Evolutionary conservation across 306 rosid species (phyloP), one percentile per base, ranked within the genome.

Genomic region (Sesbania bispinosa): DNA sequence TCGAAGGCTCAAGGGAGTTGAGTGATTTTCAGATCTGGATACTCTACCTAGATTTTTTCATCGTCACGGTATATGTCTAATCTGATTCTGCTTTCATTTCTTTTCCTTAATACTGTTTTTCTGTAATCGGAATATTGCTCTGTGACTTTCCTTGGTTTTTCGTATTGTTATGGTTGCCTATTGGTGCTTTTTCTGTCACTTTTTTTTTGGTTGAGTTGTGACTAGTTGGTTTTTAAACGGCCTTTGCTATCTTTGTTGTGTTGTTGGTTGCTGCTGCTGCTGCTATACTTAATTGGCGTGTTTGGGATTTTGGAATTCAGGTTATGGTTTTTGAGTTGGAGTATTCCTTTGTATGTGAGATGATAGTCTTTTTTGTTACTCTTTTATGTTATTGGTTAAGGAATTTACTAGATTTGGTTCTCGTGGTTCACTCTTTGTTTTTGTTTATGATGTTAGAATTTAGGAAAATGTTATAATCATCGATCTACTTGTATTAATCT

Each of bases 21-120:
- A 53, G 59, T 47, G 42, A 10, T 61, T 73, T 26, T 13, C 64
- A 81, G 82, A 81, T 81, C 80, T 61, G 77, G 67, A 46, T 18
- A 36, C 67, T n/a, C 38, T 11, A 10, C 70, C 21, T 4, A 5
- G 14, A 29, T 43, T 79, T 35, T 5, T 14, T 45, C 55, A n/a
- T 71, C 55, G n/a, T 19, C 21, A 11, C 46, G 36, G 69, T 35
- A 51, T 23, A 1, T 46, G 3, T 67, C 18, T 53, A 32, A 23
- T 43, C 6, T 10, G 20, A 42, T 73, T 77, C 52, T 18, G 7
- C 23, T 66, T 5, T 41, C 24, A 38, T 23, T 55, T 50, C n/a
- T 24, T 26, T 43, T 13, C 13, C 1, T 7, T 8, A 15, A 16
- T 74, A 27, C 32, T 18, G 27, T 32, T 65, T 27, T 81, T 66